Percentiles rank a stretch among this genome's conserved stretches.
phyloP scores from a whole-genome alignment of 2,329 filamentous ascomycete genomes.

The Cytospora piceicola region DNA sequence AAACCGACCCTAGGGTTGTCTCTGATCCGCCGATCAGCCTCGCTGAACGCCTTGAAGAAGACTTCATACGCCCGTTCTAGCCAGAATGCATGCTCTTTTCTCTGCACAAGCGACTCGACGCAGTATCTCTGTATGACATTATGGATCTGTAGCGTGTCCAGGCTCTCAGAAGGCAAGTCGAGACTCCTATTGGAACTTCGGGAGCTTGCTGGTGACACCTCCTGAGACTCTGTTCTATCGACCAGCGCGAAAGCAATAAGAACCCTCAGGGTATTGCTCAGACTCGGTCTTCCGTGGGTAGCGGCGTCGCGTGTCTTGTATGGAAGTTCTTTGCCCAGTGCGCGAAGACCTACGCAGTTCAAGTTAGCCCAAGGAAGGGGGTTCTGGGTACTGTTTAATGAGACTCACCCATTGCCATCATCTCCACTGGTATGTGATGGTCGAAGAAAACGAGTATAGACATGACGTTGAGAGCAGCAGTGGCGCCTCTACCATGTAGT shows the following conservation, averaged over 20 bases:
- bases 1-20: slow-evolving; percentile 47
- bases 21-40: slow-evolving; percentile 49
- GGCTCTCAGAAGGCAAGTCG: slow-evolving; percentile 48
- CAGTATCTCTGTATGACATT: slow-evolving; percentile 59
- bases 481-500: slow-evolving; percentile 49
- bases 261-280: slow-evolving; percentile 54
- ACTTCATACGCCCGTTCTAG: slow-evolving; percentile 52
- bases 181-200: slow-evolving; percentile 44
- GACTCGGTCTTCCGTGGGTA: slow-evolving; percentile 40
- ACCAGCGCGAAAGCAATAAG: slow-evolving; percentile 57
- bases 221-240: slow-evolving; percentile 52
- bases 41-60: slow-evolving; percentile 54
- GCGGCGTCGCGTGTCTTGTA: slow-evolving; percentile 48
- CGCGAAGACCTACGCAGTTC: slow-evolving; percentile 45
- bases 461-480: slow-evolving; percentile 66
- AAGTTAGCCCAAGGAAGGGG: not conserved
- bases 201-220: slow-evolving; percentile 47
- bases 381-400: not conserved
- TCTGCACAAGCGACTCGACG: slow-evolving; percentile 49
- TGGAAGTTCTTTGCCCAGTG: slow-evolving; percentile 47
- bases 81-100: slow-evolving; percentile 51
- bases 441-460: slow-evolving; percentile 68
- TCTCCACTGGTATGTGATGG: slow-evolving; percentile 67
- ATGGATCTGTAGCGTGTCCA: slow-evolving; percentile 56
- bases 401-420: slow-evolving; percentile 59